Evolutionary conservation across 1,139 yeast species (phyloP), one percentile per base, ranked within the genome.

Genomic region (Sugiyamaella japonica): DNA sequence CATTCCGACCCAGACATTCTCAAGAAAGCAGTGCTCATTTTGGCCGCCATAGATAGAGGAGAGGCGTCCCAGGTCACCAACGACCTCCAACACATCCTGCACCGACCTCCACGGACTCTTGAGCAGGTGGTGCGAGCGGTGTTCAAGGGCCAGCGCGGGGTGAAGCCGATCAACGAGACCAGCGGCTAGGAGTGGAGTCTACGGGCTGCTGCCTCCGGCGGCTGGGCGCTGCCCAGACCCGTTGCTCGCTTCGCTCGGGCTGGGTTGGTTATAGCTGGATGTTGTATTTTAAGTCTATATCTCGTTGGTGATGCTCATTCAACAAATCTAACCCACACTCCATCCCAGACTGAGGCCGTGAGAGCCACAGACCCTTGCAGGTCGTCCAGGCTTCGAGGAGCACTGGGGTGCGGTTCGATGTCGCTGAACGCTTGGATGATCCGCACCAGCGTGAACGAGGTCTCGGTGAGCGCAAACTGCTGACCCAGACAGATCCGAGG

Each of bases 401-500:
- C 5, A 23, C 25, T 16, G n/a, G 48, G 40, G 52, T 36, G 38
- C 37, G 40, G 36, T 15, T 40, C 52, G 9, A 62, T 53, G 36
- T 54, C 55, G 7, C 47, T 48, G 48, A 60, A 64, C 29, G 57
- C 50, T 63, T 77, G 81, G 28, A 67, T 64, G 49, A 81, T 63
- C 55, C 84, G 68, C n/a, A 72, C 73, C 40, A 76, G 61, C 7
- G 76, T 75, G 57, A 78, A 80, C 3, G 79, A 71, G 4, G 82
- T 80, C 65, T 81, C 85, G 15, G 83, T 79, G 56, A 81, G 73
- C 1, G 84, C 84, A 67, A 78, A 79, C 64, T 80, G 84, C 66
- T 81, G 84, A 13, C 85, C 85, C 49, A 81, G 70, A 62, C 85
- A 81, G 54, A 81, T 80, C 55, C 85, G 70, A 32, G 85, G 84